Evolutionary conservation across 225 moss, liverwort and hornwort species (phyloP).

Genomic region (Pseudisothecium myosuroides): DNA sequence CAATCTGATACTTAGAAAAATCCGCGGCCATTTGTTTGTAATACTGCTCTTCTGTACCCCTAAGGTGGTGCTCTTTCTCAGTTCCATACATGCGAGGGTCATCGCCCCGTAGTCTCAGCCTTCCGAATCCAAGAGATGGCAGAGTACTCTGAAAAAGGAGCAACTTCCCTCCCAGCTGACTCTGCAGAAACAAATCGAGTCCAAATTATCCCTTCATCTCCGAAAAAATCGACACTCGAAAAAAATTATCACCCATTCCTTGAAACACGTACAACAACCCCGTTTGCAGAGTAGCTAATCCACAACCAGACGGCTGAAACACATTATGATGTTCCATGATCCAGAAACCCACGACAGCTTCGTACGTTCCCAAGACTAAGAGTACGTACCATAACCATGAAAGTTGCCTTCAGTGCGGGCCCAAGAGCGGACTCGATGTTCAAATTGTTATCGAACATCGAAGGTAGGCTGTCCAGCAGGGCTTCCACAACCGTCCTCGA

Average conservation of each 20-base stretch:
- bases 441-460: slow-evolving; percentile 87
- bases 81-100: slow-evolving; percentile 85
- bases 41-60: slow-evolving; percentile 79
- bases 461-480: slow-evolving; percentile 73
- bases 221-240: not conserved
- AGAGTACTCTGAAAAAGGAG: slow-evolving; percentile 86
- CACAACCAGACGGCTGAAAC: not conserved
- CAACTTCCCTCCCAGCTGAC: slow-evolving; percentile 93
- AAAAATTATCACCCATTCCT: not conserved
- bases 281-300: not conserved
- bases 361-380: not conserved
- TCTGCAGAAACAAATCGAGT: slow-evolving; percentile 37
- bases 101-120: slow-evolving; percentile 85
- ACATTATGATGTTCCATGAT: not conserved
- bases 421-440: slow-evolving; percentile 94
- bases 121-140: slow-evolving; percentile 87
- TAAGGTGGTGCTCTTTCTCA: slow-evolving; percentile 69
- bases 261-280: not conserved
- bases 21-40: slow-evolving; percentile 97
- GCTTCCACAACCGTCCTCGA: slow-evolving; percentile 87
- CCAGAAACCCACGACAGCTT: not conserved
- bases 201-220: not conserved
- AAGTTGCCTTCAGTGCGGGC: slow-evolving; percentile 81
- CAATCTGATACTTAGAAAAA: slow-evolving; percentile 93
- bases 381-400: slow-evolving; percentile 76